A percentile compares a stretch with the other conserved stretches of the same genome.
Conservation (phyloP, 805 yeast species). For the Candida krabiensis region DNA sequence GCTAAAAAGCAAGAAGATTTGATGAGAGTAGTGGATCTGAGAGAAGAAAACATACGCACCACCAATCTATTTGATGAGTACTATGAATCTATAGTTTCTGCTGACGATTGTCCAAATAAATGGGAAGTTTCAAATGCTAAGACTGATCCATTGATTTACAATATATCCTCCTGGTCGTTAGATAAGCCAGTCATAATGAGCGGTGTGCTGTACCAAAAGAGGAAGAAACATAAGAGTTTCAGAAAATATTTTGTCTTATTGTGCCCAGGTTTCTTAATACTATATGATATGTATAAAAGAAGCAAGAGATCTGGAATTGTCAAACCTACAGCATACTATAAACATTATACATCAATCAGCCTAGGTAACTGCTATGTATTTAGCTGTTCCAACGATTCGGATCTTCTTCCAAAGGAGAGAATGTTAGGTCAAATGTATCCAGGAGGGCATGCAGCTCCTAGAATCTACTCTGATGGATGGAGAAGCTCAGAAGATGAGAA, state of each 20-base stretch:
- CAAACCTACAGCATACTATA: constrained; percentile 48
- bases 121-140: constrained; percentile 55
- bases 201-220: constrained; percentile 71
- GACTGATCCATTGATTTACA: constrained; percentile 54
- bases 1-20: constrained; percentile 42
- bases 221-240: constrained; percentile 68
- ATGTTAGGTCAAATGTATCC: constrained; percentile 48
- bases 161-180: constrained; percentile 58
- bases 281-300: constrained; percentile 54
- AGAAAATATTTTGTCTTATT: constrained; percentile 58
- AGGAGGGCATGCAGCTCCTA: constrained; percentile 60
- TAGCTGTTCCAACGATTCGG: constrained; percentile 60
- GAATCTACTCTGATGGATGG: constrained; percentile 83
- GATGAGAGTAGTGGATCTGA: constrained; percentile 34
- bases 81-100: constrained; percentile 54
- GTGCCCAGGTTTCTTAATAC: constrained; percentile 65
- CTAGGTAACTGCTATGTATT: constrained; percentile 71
- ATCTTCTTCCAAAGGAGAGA: constrained; percentile 44
- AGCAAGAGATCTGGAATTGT: constrained; percentile 42
- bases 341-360: constrained; percentile 58
- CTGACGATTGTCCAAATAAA: constrained; percentile 34
- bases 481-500: constrained; percentile 73
- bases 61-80: constrained; percentile 52
- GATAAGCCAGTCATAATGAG: constrained; percentile 58
- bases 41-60: constrained; percentile 44